phyloP scores from a whole-genome alignment of 2,329 filamentous ascomycete species.

The Paecilomyces formosus region DNA sequence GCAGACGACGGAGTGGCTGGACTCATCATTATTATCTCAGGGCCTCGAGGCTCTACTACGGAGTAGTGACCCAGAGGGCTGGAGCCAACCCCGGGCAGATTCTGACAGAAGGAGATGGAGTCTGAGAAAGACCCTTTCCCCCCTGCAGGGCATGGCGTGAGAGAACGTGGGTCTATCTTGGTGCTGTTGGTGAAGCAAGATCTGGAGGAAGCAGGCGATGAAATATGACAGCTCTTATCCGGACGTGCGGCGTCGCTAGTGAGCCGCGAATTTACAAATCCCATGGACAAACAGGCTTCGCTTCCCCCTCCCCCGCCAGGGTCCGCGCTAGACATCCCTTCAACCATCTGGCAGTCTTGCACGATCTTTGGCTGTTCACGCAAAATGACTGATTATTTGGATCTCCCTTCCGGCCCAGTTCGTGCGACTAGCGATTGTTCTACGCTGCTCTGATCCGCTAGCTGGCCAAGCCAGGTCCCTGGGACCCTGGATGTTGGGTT shows the following conservation, averaged over 20 bases:
- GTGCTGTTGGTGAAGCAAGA: background rate
- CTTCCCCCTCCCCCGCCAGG: background rate
- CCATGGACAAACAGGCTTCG: background rate
- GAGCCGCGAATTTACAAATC: background rate
- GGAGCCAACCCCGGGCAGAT: background rate
- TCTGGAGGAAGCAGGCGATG: background rate
- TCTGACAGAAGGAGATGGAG: background rate
- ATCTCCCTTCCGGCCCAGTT: background rate
- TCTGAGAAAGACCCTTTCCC: background rate
- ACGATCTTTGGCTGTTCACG: background rate
- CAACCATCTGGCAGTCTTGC: background rate
- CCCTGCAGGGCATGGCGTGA: background rate
- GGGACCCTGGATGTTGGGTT: background rate
- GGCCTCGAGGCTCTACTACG: too few species aligned
- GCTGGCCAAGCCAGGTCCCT: background rate
- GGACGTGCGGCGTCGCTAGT: background rate
- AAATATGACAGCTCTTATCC: constrained; percentile 9
- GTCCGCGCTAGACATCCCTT: background rate
- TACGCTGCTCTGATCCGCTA: background rate
- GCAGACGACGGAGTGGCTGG: background rate
- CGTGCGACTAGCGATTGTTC: background rate
- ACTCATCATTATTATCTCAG: background rate
- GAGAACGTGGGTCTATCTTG: background rate
- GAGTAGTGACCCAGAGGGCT: background rate
- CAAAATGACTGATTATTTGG: background rate